phyloP scores from a whole-genome alignment of 2,329 filamentous ascomycete species.

The Pyricularia sp. region DNA sequence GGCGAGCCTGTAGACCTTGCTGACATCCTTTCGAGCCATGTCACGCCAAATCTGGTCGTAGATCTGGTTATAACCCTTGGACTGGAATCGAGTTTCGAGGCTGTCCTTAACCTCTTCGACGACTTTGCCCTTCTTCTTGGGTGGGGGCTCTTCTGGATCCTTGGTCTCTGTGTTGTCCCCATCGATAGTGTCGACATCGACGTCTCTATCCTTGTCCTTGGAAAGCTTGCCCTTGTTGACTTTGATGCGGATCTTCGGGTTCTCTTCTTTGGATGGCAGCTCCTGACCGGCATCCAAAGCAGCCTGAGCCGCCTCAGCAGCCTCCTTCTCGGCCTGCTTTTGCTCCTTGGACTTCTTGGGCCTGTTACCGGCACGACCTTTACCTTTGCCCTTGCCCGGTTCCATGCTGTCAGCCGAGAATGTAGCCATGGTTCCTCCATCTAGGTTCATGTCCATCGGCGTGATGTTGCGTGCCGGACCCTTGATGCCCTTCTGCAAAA shows the following conservation, averaged over 20 bases:
- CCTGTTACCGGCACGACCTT: conserved; percentile 51
- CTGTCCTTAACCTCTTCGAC: conserved; percentile 38
- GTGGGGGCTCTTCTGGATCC: conserved; percentile 34
- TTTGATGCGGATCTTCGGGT: conserved; percentile 52
- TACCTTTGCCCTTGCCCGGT: conserved; percentile 37
- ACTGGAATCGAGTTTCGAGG: conserved; percentile 61
- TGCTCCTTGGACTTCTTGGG: conserved; percentile 88
- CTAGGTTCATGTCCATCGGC: conserved; percentile 68
- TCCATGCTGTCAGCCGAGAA: conserved; percentile 63
- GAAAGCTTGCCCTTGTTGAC: conserved; percentile 32
- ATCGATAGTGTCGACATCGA: conserved; percentile 10
- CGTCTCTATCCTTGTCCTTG: conserved; percentile 25
- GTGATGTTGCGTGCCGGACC: conserved; percentile 60
- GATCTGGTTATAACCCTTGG: conserved; percentile 91
- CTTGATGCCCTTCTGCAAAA: conserved; percentile 79
- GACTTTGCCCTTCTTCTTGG: conserved; percentile 24
- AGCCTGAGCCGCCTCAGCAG: conserved; percentile 79
- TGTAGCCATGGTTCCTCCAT: conserved; percentile 76
- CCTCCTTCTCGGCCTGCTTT: conserved; percentile 72
- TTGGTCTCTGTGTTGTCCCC: conserved; percentile 25
- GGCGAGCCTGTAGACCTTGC: conserved; percentile 85
- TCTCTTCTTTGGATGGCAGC: conserved; percentile 47
- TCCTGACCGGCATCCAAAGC: conserved; percentile 73
- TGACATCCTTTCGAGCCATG: conserved; percentile 84
- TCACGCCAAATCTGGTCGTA: conserved; percentile 98